A percentile compares a stretch with the other conserved stretches of the same genome.
phyloP scores from a whole-genome alignment of 2,329 filamentous ascomycete species.

The Alternaria tenuissima region DNA sequence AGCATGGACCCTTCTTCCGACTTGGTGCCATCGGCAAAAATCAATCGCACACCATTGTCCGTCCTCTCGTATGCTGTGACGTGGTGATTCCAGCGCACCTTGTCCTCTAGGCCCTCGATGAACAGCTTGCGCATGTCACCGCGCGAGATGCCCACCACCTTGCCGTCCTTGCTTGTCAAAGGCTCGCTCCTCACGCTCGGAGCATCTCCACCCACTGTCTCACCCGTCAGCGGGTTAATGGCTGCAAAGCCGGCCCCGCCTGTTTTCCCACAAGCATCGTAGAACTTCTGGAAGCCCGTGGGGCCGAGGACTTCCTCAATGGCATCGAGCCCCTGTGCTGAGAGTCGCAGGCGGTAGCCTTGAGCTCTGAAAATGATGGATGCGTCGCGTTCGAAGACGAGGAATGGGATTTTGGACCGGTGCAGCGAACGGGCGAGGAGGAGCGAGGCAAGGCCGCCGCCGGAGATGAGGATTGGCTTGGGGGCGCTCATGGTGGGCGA shows the following conservation, averaged over 20 bases:
- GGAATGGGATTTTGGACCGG: constrained; percentile 42
- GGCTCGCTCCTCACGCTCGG: constrained; percentile 28
- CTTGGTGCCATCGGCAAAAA: constrained; percentile 68
- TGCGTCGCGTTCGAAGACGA: constrained; percentile 54
- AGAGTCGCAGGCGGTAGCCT: constrained; percentile 69
- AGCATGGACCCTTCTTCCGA: constrained; percentile 67
- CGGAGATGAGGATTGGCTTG: constrained; percentile 54
- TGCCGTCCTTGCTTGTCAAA: constrained; percentile 63
- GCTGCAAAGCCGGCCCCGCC: constrained; percentile 62
- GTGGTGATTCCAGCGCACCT: constrained; percentile 64
- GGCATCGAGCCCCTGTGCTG: constrained; percentile 64
- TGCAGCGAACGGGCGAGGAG: constrained; percentile 43
- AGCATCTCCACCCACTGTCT: constrained; percentile 44
- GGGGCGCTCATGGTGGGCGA: constrained; percentile 27
- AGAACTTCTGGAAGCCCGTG: constrained; percentile 62
- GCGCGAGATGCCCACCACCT: constrained; percentile 68
- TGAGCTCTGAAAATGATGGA: constrained; percentile 66
- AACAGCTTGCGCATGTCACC: constrained; percentile 70
- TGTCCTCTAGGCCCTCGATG: constrained; percentile 63
- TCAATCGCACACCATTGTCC: constrained; percentile 61
- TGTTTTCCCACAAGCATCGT: constrained; percentile 67
- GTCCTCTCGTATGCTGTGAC: constrained; percentile 68
- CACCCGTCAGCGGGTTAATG: constrained; percentile 64
- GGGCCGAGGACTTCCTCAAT: constrained; percentile 66
- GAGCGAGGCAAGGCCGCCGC: constrained; percentile 43